Percentiles rank a stretch among this genome's conserved stretches.
Evolutionary conservation across 805 yeast genomes (phyloP).

Genomic region (Metschnikowia reukaufii): DNA sequence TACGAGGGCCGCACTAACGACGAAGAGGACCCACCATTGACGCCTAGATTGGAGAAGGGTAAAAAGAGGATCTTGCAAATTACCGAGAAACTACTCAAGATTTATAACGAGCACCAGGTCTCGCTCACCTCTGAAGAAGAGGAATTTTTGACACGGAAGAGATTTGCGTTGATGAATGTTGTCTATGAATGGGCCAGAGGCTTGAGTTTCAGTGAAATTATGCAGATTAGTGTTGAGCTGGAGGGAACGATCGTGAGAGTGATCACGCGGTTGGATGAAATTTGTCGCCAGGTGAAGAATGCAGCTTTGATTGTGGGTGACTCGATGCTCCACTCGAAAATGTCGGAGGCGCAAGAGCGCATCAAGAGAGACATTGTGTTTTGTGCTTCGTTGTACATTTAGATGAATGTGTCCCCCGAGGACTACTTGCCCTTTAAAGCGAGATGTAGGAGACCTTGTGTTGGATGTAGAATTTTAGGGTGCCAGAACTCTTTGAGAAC

Average conservation of each 20-base stretch:
- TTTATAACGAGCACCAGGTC: constrained; percentile 68
- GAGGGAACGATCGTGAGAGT: constrained; percentile 98
- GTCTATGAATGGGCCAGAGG: constrained; percentile 99
- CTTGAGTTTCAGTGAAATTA: constrained; percentile 83
- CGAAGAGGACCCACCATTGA: constrained; percentile 60
- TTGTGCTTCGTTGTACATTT: constrained; percentile 90
- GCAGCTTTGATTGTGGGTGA: constrained; percentile 96
- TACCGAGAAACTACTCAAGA: constrained; percentile 58
- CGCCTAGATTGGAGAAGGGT: constrained; percentile 81
- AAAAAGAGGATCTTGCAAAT: constrained; percentile 64
- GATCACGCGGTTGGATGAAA: constrained; percentile 89
- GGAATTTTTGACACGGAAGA: constrained; percentile 74
- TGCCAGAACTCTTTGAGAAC: constrained; percentile 23
- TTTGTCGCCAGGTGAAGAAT: constrained; percentile 89
- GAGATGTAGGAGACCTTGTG: constrained; percentile 30
- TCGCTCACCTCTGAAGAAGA: constrained; percentile 80
- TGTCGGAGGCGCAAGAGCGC: constrained; percentile 89
- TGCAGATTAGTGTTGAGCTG: constrained; percentile 82
- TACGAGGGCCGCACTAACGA: constrained; percentile 78
- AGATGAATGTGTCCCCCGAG: constrained; percentile 18
- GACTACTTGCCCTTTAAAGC: constrained; percentile 9
- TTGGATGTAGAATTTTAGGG: constrained; percentile 15
- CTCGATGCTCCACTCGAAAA: constrained; percentile 81
- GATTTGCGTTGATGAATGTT: constrained; percentile 89
- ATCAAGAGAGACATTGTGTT: constrained; percentile 96